These are phyloP conservation scores for Coemansia sp. DNA, from an alignment of 192 early-diverging fungal genomes.

Conservation along the genomic window DNA sequence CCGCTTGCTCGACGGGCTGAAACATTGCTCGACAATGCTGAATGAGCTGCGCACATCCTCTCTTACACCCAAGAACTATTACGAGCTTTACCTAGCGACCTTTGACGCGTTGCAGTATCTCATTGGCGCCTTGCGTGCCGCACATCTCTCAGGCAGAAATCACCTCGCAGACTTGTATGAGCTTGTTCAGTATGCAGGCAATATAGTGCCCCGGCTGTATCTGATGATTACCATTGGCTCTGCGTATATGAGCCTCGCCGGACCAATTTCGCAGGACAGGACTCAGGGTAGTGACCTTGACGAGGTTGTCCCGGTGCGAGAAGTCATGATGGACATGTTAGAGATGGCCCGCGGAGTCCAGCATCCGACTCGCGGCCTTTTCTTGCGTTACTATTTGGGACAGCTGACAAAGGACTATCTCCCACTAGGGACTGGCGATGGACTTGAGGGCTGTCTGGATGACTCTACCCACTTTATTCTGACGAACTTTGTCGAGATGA, in stretches of 20 bases:
- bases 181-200: slow-evolving; percentile 96
- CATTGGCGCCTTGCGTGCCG: slow-evolving; percentile 85
- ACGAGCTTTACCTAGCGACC: slow-evolving; percentile 99
- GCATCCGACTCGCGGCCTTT: slow-evolving; percentile 96
- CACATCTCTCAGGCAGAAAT: slow-evolving; percentile 78
- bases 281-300: slow-evolving; percentile 16
- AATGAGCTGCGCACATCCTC: slow-evolving; percentile 92
- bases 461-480: slow-evolving; percentile 96
- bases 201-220: slow-evolving; percentile 98
- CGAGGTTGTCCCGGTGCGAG: slow-evolving; percentile 86
- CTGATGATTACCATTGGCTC: slow-evolving; percentile 98
- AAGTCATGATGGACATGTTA: slow-evolving; percentile 98
- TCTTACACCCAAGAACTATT: slow-evolving; percentile 96
- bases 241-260: slow-evolving; percentile 87
- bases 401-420: slow-evolving; percentile 95
- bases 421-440: slow-evolving; percentile 63
- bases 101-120: slow-evolving; percentile 97
- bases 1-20: slow-evolving; percentile 96
- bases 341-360: slow-evolving; percentile 99
- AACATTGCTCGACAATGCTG: slow-evolving; percentile 97
- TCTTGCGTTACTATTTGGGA: slow-evolving; percentile 92
- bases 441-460: slow-evolving; percentile 74
- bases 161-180: slow-evolving; percentile 95
- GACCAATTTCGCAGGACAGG: slow-evolving; percentile 9
- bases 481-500: slow-evolving; percentile 99